Base-by-base conservation (phyloP, 73 alveolate genomes). In the Strombidium stylifer region DNA sequence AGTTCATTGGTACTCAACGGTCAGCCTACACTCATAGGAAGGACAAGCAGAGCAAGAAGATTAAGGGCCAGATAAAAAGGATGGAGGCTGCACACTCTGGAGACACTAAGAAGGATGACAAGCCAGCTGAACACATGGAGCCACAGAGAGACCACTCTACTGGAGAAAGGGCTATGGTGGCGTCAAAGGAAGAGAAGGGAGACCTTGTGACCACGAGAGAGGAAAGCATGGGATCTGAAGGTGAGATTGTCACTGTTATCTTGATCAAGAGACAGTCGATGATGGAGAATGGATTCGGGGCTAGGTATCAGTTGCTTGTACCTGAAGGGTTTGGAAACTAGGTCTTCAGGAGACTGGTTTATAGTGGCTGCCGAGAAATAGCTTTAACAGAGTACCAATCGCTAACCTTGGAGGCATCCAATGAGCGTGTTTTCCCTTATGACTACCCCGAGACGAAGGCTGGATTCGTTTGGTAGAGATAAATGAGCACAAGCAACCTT, bases 1-100 rank as follows among this genome's bases (percentile, higher is more conserved):
- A 35, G 16, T 23, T 20, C 41, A 20, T 64, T 0, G 88, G 75
- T 19, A 52, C 82, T 7, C 20, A 45, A n/a, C 49, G 88, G 46
- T 28, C 77, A 0, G 27, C 77, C 3, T 65, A 35, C 26, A 76
- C 88, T 27, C 88, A 76, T 42, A 62, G 88, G 48, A 76, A 76
- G 60, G 39, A 64, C 8, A 28, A 44, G 4, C 10, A 64, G 45
- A 53, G 53, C 32, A 28, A 42, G 14, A 49, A 47, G 15, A 34
- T 20, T 3, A 28, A 42, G 56, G 10, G 26, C 30, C 19, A 28
- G 21, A 32, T 42, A 7, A 12, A 34, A 15, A 66, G 21, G 30
- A 12, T 42, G 21, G 49, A 66, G 32, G 14, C 25, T 15, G 45
- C 73, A 31, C 47, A 44, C 2, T 12, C 30, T 3, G 26, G 36